Base-by-base conservation (phyloP, 2,329 filamentous ascomycete species). In the Diaporthe helianthi region DNA sequence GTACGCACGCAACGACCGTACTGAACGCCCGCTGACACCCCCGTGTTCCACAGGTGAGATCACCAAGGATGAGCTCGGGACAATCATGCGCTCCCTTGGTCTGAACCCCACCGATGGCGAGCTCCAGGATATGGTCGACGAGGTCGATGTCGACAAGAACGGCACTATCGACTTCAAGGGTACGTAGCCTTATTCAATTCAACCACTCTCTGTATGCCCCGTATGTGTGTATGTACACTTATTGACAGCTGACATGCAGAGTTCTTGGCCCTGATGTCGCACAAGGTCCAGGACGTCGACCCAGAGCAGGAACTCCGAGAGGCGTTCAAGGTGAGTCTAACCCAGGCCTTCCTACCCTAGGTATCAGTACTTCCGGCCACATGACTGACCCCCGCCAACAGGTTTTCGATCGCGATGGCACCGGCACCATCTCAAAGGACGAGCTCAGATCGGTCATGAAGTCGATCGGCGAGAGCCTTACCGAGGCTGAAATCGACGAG, bases 101-200 rank as follows among this genome's bases (percentile, higher is more conserved):
- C 85, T 89, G 75, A 88, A 89, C 78, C 86, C 88, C 71, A 63
- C 58, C 41, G 58, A 63, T 36, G 87, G 85, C 79, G 88, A 90
- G 79, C 82, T 90, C 66, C 84, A 88, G 77, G 87, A 90, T 78
- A 89, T 90, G 82, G 88, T 90, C 81, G 89, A 88, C 80, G 88
- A 90, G 79, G 87, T 89, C 72, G 88, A 90, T 74, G 81, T 84
- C 73, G 87, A 90, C 80, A 87, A 88, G 78, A 89, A 87, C 74
- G 88, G 88, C 78, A 87, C 87, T 74, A 89, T 90, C 76, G 87
- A 89, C 77, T 89, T 90, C 78, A 85, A 88, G 68, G 86, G 86
- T 87, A 78, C 10, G 72, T 36, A 19, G n/a, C 19, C 12, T 33
- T 31, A 49, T 22, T n/a, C 26, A 19, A 49, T 22, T n/a, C 26